These are phyloP conservation scores for Penicillium turbatum DNA, from an alignment of 495 filamentous ascomycete species.

Conservation along the genomic window DNA sequence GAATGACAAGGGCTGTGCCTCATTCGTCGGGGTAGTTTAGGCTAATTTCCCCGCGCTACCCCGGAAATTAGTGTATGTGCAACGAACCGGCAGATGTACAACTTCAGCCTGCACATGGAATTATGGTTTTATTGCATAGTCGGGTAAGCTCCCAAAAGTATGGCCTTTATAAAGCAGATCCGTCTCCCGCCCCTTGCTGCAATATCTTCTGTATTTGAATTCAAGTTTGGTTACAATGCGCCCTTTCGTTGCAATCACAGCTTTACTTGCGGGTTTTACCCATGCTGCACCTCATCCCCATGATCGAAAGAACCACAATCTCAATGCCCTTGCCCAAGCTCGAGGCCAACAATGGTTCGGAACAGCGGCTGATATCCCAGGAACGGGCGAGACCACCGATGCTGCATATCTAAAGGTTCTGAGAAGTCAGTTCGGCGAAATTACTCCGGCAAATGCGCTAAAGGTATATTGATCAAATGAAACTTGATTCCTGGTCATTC, in stretches of 20 bases:
- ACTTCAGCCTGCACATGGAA: background rate
- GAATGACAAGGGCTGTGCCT: too few relatives aligned
- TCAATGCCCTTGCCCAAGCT: slow-evolving; percentile 20
- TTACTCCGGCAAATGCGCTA: slow-evolving; percentile 52
- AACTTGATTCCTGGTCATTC: background rate
- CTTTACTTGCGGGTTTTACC: slow-evolving; percentile 6
- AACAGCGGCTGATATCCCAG: slow-evolving; percentile 21
- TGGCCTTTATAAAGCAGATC: background rate
- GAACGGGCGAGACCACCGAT: slow-evolving; percentile 17
- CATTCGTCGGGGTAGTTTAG: background rate
- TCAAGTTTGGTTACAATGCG: background rate
- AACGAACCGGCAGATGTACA: background rate
- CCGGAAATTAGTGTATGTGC: background rate
- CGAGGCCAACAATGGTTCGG: slow-evolving; percentile 21
- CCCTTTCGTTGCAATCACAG: background rate
- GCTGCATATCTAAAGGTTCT: slow-evolving; percentile 19
- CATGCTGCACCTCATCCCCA: slow-evolving; percentile 9
- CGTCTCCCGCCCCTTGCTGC: background rate
- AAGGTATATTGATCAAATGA: slow-evolving; percentile 26
- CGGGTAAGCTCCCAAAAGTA: background rate
- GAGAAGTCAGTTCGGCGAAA: slow-evolving; percentile 46
- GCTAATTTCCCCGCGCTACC: slow-evolving; percentile 1
- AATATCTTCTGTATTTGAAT: slow-evolving; percentile 2
- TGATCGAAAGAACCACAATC: background rate
- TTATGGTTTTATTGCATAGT: background rate